A percentile compares a stretch with the other conserved stretches of the same genome.
Conservation (phyloP, 805 yeast genomes). For the Saccharomycopsis oosterbeekiorum region DNA sequence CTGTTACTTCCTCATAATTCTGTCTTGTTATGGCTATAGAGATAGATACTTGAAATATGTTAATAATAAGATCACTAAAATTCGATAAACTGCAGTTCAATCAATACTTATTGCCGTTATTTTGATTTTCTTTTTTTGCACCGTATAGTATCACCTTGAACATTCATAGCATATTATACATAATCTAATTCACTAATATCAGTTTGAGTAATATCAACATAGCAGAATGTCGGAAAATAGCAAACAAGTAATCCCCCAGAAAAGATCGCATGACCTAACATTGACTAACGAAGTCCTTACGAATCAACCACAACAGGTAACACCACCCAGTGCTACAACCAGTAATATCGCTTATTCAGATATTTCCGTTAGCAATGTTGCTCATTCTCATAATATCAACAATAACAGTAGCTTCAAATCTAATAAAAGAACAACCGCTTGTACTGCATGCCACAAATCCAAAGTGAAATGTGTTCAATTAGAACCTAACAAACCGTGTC, state of each 20-base stretch:
- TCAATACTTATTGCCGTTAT: too few species aligned
- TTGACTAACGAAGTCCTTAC: not conserved
- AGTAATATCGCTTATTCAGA: not conserved
- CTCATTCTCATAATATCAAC: not conserved
- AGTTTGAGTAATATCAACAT: not conserved
- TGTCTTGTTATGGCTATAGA: too few species aligned
- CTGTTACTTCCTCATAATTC: too few species aligned
- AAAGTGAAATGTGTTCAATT: slow-evolving; percentile 81
- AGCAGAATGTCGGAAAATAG: not conserved
- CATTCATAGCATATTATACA: not conserved
- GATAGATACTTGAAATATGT: too few species aligned
- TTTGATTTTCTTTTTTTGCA: too few species aligned
- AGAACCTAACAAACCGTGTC: slow-evolving; percentile 48
- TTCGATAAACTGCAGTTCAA: too few species aligned
- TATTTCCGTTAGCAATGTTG: not conserved
- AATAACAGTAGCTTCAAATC: not conserved
- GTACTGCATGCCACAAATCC: slow-evolving; percentile 68
- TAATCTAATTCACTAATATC: not conserved
- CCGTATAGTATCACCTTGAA: too few species aligned
- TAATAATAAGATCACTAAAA: too few species aligned
- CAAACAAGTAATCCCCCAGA: not conserved
- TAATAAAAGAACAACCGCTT: slow-evolving; percentile 39
- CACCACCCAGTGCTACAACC: too few species aligned
- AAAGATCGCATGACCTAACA: not conserved
- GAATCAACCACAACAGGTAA: too few species aligned